phyloP scores from a whole-genome alignment of 805 yeast genomes.

The Grigorovia humatica region DNA sequence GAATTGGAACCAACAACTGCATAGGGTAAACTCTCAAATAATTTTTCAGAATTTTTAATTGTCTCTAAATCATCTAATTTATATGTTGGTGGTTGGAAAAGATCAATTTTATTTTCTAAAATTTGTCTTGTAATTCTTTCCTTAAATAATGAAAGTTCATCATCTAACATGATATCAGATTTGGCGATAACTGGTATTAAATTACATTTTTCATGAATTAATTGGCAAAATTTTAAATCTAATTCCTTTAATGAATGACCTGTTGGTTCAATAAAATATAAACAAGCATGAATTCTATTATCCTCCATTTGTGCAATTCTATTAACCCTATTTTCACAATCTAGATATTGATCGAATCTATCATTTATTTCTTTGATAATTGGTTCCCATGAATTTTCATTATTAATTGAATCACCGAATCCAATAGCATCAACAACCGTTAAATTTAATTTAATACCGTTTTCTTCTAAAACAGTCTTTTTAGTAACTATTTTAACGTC shows the following conservation, averaged over 20 bases:
- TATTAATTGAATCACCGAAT: constrained; percentile 83
- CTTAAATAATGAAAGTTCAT: constrained; percentile 71
- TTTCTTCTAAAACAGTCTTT: constrained; percentile 76
- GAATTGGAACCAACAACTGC: constrained; percentile 88
- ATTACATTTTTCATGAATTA: constrained; percentile 83
- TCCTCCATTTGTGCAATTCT: constrained; percentile 57
- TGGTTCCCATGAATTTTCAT: constrained; percentile 75
- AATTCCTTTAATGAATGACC: constrained; percentile 86
- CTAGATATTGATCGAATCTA: constrained; percentile 82
- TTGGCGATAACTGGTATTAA: constrained; percentile 92
- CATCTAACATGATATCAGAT: constrained; percentile 84
- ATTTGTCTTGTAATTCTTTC: constrained; percentile 69
- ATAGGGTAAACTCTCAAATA: constrained; percentile 71
- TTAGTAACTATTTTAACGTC: constrained; percentile 50
- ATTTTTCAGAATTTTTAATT: constrained; percentile 48
- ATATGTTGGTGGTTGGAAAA: constrained; percentile 68
- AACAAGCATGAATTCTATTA: constrained; percentile 82
- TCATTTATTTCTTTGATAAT: constrained; percentile 79
- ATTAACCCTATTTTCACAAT: constrained; percentile 75
- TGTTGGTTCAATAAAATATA: constrained; percentile 94
- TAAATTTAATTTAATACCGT: constrained; percentile 78
- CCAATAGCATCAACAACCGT: constrained; percentile 88
- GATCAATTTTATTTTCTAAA: constrained; percentile 56
- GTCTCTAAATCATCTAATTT: constrained; percentile 84
- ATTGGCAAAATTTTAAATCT: constrained; percentile 81